These are phyloP conservation scores for Ophiostoma piceae DNA, from an alignment of 2,329 filamentous ascomycete species.

Conservation along the genomic window DNA sequence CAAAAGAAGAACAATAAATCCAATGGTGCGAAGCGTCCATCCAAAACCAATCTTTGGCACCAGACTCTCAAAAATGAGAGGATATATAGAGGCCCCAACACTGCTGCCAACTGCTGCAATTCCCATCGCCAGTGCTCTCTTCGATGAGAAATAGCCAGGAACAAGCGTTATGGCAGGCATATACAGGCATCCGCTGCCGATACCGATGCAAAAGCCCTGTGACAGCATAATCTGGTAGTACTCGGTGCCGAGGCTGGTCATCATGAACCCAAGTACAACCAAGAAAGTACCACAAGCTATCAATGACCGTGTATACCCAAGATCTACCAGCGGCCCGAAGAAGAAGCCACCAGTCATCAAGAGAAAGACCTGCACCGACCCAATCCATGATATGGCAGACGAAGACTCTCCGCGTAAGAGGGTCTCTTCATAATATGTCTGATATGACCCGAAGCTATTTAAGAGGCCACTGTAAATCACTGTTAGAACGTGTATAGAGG, in stretches of 20 bases:
- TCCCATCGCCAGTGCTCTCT: conserved; percentile 55
- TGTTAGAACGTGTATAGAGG: neutral
- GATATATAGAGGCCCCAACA: conserved; percentile 43
- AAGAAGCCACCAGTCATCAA: conserved; percentile 40
- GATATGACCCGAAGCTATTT: neutral
- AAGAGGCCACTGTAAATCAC: neutral
- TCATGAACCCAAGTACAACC: conserved; percentile 43
- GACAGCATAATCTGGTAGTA: conserved; percentile 48
- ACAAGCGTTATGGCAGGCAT: conserved; percentile 50
- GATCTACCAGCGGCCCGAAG: conserved; percentile 41
- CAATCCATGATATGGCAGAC: conserved; percentile 45
- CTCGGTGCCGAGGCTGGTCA: conserved; percentile 39
- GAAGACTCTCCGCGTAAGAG: conserved; percentile 25
- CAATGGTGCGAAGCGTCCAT: neutral
- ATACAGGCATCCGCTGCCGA: conserved; percentile 53
- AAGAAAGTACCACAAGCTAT: conserved; percentile 38
- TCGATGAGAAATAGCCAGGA: conserved; percentile 56
- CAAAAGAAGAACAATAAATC: neutral
- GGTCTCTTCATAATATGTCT: neutral
- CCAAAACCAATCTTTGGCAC: neutral
- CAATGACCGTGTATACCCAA: conserved; percentile 37
- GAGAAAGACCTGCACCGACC: conserved; percentile 44
- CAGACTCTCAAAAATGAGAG: conserved; percentile 19
- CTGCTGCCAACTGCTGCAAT: conserved; percentile 55
- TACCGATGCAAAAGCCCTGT: conserved; percentile 53